Conservation (phyloP, 2,329 filamentous ascomycete genomes). For the Aspergillus transmontanensis region DNA sequence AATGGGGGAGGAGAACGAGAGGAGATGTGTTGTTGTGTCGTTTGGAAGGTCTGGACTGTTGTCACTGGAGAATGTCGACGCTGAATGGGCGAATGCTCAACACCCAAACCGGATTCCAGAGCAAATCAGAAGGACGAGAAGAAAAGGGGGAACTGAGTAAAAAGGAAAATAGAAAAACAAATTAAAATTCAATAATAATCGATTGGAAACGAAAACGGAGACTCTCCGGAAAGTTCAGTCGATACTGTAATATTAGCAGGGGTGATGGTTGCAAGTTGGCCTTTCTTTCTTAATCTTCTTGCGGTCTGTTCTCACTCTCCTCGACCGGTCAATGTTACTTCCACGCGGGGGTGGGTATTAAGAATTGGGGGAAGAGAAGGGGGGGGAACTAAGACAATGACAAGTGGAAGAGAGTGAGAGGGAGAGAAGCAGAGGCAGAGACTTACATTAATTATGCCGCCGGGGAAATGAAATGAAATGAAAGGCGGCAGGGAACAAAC, state of each 20-base stretch:
- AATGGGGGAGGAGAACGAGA: slow-evolving; percentile 10
- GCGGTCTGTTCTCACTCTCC: background rate
- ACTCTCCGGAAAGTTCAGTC: background rate
- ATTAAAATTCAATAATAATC: background rate
- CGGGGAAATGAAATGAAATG: background rate
- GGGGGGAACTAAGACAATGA: background rate
- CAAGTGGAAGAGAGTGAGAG: background rate
- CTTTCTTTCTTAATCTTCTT: background rate
- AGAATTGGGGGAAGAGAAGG: background rate
- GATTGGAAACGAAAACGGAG: background rate
- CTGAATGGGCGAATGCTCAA: background rate
- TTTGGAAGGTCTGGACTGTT: slow-evolving; percentile 10
- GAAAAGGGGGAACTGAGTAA: background rate
- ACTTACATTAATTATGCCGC: background rate
- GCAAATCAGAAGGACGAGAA: background rate
- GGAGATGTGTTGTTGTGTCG: slow-evolving; percentile 5
- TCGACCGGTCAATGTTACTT: background rate
- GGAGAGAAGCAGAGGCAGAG: slow-evolving; percentile 1
- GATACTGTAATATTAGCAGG: background rate
- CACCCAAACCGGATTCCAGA: background rate
- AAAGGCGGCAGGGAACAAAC: background rate
- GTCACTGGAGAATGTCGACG: slow-evolving; percentile 1
- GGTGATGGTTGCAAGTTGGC: background rate
- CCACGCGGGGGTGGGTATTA: slow-evolving; percentile 1
- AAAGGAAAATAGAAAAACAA: background rate